These are phyloP conservation scores for Aureobasidium sp. DNA, from an alignment of 2,329 filamentous ascomycete genomes.

Conservation along the genomic window DNA sequence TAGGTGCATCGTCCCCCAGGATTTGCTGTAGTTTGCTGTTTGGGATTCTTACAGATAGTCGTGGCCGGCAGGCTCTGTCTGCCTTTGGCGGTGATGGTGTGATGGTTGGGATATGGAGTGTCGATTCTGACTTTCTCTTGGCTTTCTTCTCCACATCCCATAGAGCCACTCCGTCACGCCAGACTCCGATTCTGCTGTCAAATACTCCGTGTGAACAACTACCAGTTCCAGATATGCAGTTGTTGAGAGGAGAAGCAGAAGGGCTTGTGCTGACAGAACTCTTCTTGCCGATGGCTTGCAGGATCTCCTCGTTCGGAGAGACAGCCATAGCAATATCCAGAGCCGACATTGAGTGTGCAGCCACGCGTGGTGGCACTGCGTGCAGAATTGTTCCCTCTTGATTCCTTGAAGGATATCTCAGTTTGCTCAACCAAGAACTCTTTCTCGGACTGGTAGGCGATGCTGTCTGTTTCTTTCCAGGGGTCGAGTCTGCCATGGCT, in stretches of 20 bases:
- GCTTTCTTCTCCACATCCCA: conserved; percentile 28
- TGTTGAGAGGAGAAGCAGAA: conserved; percentile 15
- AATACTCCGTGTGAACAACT: conserved; percentile 20
- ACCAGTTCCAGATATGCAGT: not conserved
- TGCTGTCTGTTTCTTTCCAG: not conserved
- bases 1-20: not conserved
- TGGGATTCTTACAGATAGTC: conserved; percentile 23
- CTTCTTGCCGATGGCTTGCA: conserved; percentile 28
- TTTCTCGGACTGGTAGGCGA: conserved; percentile 17
- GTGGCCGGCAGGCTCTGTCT: conserved; percentile 14
- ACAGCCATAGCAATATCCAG: conserved; percentile 33
- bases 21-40: conserved; percentile 13
- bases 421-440: conserved; percentile 9
- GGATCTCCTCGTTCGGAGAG: conserved; percentile 35
- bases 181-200: conserved; percentile 34
- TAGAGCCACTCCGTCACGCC: conserved; percentile 38
- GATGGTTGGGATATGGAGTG: not conserved
- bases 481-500: conserved; percentile 4
- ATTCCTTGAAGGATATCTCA: not conserved
- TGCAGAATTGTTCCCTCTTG: conserved; percentile 24
- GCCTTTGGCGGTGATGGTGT: not conserved
- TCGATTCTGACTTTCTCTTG: conserved; percentile 11
- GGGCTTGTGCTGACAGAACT: conserved; percentile 15
- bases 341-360: conserved; percentile 24
- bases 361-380: conserved; percentile 26